Conservation (phyloP, 139 green algal genomes). For the Haematococcus lacustris region DNA sequence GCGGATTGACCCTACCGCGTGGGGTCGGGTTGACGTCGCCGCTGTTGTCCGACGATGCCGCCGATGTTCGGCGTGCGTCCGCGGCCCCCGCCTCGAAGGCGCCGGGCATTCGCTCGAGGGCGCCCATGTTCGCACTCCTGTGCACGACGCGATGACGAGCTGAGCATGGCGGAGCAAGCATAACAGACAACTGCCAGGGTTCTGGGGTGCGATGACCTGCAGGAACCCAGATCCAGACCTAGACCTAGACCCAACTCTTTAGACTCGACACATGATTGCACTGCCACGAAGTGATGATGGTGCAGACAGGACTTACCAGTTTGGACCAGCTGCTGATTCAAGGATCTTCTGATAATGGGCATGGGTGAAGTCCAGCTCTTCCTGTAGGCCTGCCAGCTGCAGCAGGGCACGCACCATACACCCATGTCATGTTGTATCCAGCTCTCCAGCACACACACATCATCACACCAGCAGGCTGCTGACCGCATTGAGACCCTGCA, state of each 20-base stretch:
- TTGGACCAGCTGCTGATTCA: conserved; percentile 19
- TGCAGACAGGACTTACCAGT: no score
- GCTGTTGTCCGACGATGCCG: neutral
- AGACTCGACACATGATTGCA: no score
- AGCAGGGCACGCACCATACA: neutral
- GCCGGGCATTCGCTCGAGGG: neutral
- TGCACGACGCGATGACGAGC: no score
- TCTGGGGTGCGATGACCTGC: no score
- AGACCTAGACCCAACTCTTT: no score
- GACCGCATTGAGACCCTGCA: no score
- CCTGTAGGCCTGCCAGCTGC: conserved; percentile 21
- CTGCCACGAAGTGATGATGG: no score
- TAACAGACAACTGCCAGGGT: no score
- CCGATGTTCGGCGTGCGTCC: no score
- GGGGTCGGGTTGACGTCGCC: neutral
- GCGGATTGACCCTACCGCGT: neutral
- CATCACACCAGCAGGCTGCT: no score
- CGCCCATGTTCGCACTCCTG: conserved; percentile 2
- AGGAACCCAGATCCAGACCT: no score
- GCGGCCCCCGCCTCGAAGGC: neutral
- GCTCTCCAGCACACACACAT: neutral
- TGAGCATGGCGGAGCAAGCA: no score
- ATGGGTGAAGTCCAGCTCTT: conserved; percentile 48
- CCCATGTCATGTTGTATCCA: neutral
- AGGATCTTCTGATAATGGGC: conserved; percentile 54